Evolutionary conservation across 2,329 filamentous ascomycete genomes (phyloP), one percentile per base, ranked within the genome.

Genomic region (Penicillium capsulatum): DNA sequence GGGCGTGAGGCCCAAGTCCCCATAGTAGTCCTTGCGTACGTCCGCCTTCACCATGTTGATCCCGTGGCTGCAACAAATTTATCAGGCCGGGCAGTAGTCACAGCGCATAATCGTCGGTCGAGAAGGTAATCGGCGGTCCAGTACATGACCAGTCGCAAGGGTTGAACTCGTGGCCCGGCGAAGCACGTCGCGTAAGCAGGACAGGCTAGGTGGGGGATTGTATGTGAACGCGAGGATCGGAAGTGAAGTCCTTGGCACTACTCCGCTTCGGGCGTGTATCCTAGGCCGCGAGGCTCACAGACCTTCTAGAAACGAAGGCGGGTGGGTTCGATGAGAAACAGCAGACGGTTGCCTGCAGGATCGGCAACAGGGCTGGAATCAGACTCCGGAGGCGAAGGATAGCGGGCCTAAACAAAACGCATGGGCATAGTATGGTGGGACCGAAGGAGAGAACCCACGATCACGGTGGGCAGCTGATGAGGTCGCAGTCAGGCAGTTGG

Each of bases 1-100:
- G 8, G 77, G 70, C 2, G 79, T 65, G 40, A 95, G 68, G 49
- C 86, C 86, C 39, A 95, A 74, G 68, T 94, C 88, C 46, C 81
- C 83, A 67, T 95, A 94, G 66, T 92, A 92, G 67, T 94, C 85
- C 55, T 80, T 78, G 53, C 74, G 76, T 48, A 76, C 72, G 60
- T 86, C 83, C 53, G 74, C 71, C 67, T 83, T 83, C 54, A 79
- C 80, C 83, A 86, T 86, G 53, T 53, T 75, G 69, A 59, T 53
- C 36, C 37, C 27, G 26, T 37, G 36, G 11, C 34, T 34, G 17
- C 30, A 32, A 38, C 37, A 10, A 35, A 17, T 35, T 46, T 42
- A 48, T 43, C 34, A 17, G 40, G 33, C 38, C 31, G 40, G 38
- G 17, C 26, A 19, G 17, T 11, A 26, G 3, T 40, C 32, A 47